Percentiles rank a stretch among this genome's conserved stretches.
Evolutionary conservation across 1,284 basidiomycete species (phyloP).

Genomic region (Sphaerobolus stellatus): DNA sequence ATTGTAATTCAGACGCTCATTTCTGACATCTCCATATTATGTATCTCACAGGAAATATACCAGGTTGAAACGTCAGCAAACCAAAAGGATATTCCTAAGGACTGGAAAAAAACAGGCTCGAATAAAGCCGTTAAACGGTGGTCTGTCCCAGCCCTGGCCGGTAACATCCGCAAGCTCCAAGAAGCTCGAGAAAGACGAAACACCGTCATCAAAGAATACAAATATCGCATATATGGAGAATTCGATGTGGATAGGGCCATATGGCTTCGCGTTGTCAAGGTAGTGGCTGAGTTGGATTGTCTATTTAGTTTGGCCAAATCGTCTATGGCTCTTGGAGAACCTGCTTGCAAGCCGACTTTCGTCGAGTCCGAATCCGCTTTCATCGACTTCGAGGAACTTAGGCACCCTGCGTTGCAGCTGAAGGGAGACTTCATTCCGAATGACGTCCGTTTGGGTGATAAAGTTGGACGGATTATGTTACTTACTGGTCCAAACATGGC

Average conservation of each 20-base stretch:
- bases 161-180: constrained; percentile 77
- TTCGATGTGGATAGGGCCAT: constrained; percentile 82
- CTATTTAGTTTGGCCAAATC: constrained; percentile 90
- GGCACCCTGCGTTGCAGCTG: constrained; percentile 82
- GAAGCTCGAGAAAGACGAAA: constrained; percentile 88
- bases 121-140: constrained; percentile 81
- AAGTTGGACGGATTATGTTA: constrained; percentile 77
- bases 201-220: constrained; percentile 79
- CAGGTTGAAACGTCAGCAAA: constrained; percentile 70
- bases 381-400: constrained; percentile 75
- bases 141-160: constrained; percentile 69
- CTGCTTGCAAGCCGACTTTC: constrained; percentile 88
- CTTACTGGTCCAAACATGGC: constrained; percentile 97
- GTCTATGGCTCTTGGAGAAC: constrained; percentile 87
- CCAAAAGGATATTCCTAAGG: constrained; percentile 67
- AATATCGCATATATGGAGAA: constrained; percentile 74
- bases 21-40: too few species aligned
- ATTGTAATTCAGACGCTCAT: too few species aligned
- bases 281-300: constrained; percentile 90
- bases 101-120: constrained; percentile 81
- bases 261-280: constrained; percentile 77
- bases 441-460: constrained; percentile 83
- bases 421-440: constrained; percentile 90
- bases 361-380: constrained; percentile 78
- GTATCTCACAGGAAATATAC: constrained; percentile 91